phyloP scores from a whole-genome alignment of 176 grass and related monocot species.

The Puya raimondii region DNA sequence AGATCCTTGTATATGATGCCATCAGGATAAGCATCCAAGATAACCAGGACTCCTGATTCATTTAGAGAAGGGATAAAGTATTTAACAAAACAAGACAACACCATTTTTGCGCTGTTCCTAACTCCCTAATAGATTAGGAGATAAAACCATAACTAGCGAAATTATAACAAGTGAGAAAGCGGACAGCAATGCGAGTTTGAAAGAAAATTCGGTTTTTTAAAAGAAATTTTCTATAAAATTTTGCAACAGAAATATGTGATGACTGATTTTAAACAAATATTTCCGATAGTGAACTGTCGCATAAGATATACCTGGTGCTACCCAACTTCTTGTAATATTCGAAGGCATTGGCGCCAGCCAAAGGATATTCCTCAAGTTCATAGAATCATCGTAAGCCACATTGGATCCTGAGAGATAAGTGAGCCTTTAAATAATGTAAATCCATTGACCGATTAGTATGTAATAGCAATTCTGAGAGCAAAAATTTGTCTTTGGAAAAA shows the following conservation, averaged over 20 bases:
- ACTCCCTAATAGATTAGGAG: not conserved
- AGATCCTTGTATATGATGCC: conserved; percentile 83
- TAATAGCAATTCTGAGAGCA: not conserved
- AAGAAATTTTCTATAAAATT: too few species aligned
- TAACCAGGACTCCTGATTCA: conserved; percentile 52
- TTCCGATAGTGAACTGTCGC: too few species aligned
- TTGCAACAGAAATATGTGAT: too few species aligned
- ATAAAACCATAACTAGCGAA: not conserved
- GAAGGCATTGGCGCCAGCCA: conserved; percentile 80
- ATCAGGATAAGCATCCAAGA: conserved; percentile 73
- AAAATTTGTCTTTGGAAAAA: not conserved
- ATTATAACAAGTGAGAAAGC: not conserved
- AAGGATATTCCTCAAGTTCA: conserved; percentile 87
- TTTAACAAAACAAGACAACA: not conserved
- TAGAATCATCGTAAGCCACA: conserved; percentile 63
- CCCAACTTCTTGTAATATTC: conserved; percentile 54
- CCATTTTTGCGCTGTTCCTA: not conserved
- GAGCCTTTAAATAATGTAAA: not conserved
- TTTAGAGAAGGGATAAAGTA: conserved; percentile 16
- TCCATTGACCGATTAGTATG: too few species aligned
- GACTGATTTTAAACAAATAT: too few species aligned
- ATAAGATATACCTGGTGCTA: conserved; percentile 48
- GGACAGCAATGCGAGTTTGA: not conserved
- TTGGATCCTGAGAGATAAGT: conserved; percentile 40
- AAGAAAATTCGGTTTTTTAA: too few species aligned